Evolutionary conservation across 768 basidiomycete genomes (phyloP).

Genomic region (Dendrothele bispora): DNA sequence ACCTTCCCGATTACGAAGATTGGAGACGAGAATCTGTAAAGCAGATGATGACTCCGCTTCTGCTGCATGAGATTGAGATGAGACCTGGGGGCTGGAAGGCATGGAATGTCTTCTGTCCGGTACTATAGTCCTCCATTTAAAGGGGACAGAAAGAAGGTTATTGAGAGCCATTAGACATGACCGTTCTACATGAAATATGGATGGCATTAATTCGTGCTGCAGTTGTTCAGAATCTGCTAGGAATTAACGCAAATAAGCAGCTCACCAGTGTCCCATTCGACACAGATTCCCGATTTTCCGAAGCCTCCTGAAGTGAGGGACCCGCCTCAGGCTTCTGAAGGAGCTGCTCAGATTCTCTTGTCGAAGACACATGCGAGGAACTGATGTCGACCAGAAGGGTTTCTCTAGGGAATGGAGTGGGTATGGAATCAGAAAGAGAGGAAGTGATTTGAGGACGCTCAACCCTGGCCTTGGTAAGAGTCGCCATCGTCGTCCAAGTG

Average conservation of each 20-base stretch:
- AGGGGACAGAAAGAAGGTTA: conserved; percentile 58
- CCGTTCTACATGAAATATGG: conserved; percentile 70
- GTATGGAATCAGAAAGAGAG: conserved; percentile 3
- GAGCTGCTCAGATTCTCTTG: background rate
- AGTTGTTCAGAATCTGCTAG: background rate
- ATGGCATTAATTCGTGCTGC: conserved; percentile 65
- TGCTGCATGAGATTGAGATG: conserved; percentile 27
- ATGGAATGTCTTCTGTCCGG: conserved; percentile 64
- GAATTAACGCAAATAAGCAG: background rate
- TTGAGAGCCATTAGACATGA: conserved; percentile 76
- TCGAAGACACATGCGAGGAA: background rate
- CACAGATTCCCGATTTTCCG: background rate
- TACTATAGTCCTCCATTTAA: conserved; percentile 53
- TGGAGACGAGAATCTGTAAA: conserved; percentile 60
- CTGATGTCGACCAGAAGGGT: background rate
- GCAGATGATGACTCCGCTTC: conserved; percentile 41
- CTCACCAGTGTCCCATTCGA: conserved; percentile 1
- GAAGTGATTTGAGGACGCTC: background rate
- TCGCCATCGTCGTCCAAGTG: conserved; percentile 9
- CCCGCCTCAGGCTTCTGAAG: conserved; percentile 3
- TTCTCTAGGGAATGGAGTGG: conserved; percentile 10
- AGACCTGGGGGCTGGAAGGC: conserved; percentile 41
- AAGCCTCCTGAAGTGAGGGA: conserved; percentile 2
- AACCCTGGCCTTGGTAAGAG: conserved; percentile 7
- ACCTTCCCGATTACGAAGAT: conserved; percentile 53